Percentiles rank a stretch among this genome's conserved stretches.
phyloP scores from a whole-genome alignment of 2,329 filamentous ascomycete species.

The Pestalotiopsis sp. region DNA sequence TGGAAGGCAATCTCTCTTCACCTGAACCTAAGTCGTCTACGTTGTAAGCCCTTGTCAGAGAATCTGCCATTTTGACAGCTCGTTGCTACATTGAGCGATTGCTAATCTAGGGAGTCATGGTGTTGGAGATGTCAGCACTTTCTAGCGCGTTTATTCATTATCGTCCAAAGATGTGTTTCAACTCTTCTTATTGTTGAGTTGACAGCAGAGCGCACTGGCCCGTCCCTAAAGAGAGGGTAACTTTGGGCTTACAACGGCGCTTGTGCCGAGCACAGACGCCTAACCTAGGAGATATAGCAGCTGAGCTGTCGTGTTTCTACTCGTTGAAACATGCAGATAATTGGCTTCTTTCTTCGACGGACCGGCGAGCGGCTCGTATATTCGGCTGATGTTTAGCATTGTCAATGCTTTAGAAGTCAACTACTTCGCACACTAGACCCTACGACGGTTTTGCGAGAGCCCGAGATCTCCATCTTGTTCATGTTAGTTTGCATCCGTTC shows the following conservation, averaged over 20 bases:
- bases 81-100: background rate
- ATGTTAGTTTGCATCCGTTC: background rate
- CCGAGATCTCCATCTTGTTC: background rate
- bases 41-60: background rate
- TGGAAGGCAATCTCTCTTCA: background rate
- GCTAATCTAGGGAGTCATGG: background rate
- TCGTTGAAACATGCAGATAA: background rate
- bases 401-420: background rate
- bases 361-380: background rate
- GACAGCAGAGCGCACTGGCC: background rate
- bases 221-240: background rate
- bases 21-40: background rate
- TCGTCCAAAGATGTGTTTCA: background rate
- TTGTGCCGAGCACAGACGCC: slow-evolving; percentile 4
- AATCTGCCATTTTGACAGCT: background rate
- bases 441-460: background rate
- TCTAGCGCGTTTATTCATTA: background rate
- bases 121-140: background rate
- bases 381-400: background rate
- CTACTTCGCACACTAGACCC: background rate
- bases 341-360: background rate
- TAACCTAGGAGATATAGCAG: background rate
- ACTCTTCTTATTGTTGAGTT: background rate
- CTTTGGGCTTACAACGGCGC: background rate
- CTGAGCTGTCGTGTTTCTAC: background rate